These are phyloP conservation scores for Eutrema japonicum DNA, from an alignment of 345 rosid species.

Conservation along the genomic window DNA sequence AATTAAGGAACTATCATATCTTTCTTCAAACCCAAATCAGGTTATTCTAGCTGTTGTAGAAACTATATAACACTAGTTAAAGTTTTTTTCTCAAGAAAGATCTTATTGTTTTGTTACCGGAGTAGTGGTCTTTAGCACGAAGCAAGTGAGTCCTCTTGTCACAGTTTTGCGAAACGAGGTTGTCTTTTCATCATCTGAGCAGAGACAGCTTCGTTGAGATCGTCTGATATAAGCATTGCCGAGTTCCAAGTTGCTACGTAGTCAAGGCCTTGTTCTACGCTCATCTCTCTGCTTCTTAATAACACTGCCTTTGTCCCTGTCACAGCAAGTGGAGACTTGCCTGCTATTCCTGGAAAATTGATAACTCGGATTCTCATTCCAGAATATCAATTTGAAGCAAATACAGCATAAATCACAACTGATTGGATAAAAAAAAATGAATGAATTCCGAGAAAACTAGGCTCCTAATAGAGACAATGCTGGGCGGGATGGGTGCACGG, in stretches of 20 bases:
- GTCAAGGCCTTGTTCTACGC: conserved; percentile 79
- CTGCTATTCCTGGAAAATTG: conserved; percentile 56
- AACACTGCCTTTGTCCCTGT: conserved; percentile 80
- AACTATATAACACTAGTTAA: neutral
- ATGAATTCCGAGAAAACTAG: no score
- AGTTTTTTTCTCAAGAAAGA: neutral
- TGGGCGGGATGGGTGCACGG: no score
- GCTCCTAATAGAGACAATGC: no score
- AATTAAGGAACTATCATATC: no score
- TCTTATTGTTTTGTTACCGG: neutral
- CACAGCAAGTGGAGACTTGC: conserved; percentile 78
- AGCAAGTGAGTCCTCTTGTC: conserved; percentile 23
- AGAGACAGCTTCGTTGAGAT: conserved; percentile 63
- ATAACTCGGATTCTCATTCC: neutral
- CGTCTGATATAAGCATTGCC: conserved; percentile 69
- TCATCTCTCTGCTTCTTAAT: conserved; percentile 72
- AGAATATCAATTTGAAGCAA: neutral
- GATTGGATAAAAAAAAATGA: no score
- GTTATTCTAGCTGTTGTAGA: neutral
- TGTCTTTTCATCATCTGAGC: conserved; percentile 59
- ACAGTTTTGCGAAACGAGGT: conserved; percentile 74
- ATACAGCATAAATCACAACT: no score
- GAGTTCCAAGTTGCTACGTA: conserved; percentile 90
- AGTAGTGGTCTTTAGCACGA: neutral
- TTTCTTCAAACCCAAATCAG: neutral